Evolutionary conservation across 768 basidiomycete genomes (phyloP), one percentile per base, ranked within the genome.

Genomic region (Auricularia heimuer): DNA sequence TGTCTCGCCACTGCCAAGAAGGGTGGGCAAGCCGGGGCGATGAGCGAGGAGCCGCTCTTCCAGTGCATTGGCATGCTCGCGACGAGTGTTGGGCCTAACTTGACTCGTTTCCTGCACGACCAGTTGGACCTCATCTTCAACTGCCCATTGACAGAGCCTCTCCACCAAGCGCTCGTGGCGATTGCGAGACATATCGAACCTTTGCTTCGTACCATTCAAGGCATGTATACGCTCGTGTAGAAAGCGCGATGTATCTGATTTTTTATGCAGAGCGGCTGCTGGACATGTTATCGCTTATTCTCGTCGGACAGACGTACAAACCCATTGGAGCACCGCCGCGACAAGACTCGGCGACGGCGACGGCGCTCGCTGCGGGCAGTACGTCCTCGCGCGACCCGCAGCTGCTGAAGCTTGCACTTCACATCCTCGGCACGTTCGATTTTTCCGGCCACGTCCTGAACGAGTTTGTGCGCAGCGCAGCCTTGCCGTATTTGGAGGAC

Each of bases 1-100:
- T 81, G 91, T 77, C 95, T 95, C 94, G 94, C 71, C 68, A 82
- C 71, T 14, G 3, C 16, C 6, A 29, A 60, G 29, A 35, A 35
- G 14, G 34, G 34, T 10, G 34, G 10, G 6, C 24, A 88, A 72
- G 96, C 94, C 80, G 94, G 93, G 72, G 91, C 94, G 1, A 90
- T 92, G 2, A 87, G 89, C 16, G 95, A 98, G 74, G 94, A 94
- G 68, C 90, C 95, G 0, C 94, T 98, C 65, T 98, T 99, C 72
- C 92, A 98, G 80, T 98, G 97, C 75, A 84, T 99, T 66, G 93
- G 93, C 44, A 96, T 98, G 94, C 80, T 99, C 54, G 93, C 95
- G 1, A 85, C 87, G 1, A 92, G 97, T 8, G 94, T 99, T 37
- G 97, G 97, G 0, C 94, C 94, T 2, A 96, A 94, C 74, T 79